Evolutionary conservation across 352 stramenopile genomes (phyloP), one percentile per base, ranked within the genome.

Genomic region (Phytophthora colocasiae): DNA sequence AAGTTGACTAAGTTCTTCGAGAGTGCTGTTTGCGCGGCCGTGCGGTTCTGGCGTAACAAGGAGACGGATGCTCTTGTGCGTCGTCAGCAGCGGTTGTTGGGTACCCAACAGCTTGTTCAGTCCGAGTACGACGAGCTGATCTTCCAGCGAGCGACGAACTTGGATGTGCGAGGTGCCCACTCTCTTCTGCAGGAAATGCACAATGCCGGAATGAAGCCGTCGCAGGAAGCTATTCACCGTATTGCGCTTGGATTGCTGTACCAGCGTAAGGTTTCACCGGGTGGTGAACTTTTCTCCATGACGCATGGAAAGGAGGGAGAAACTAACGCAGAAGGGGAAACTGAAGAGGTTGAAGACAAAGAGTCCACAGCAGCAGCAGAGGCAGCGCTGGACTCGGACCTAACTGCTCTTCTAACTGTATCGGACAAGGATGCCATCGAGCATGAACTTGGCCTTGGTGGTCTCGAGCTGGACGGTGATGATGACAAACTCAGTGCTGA

Each of bases 181-280:
- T 73, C 73, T 26, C 57, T 96, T 34, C 53, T 96, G 45, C 83
- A 94, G 58, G 82, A 93, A 53, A 90, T 96, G 83, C 87, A 96
- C 63, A 92, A 91, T 70, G 78, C 71, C 7, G 87, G 85, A 17
- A 64, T 85, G 55, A 74, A 83, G 48, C 87, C 87, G 26, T 85
- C 75, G 8, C 63, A 81, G 26, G 74, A 86, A 51, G 89, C 84
- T 22, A 87, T 96, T 44, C 84, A 96, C 61, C 80, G 83, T 47
- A 79, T 96, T 53, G 80, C 88, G 17, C 78, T 87, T 24, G 76
- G 82, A 19, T 38, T 88, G 54, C 58, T 94, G 38, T 71, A 92
- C 43, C 66, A 77, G 53, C 51, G 83, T 36, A 54, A 75, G 49
- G 70, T 59, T 45, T 54, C 22, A 14, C 15, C 32, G 24, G 45